Base-by-base conservation (phyloP, 2,329 filamentous ascomycete genomes). In the Venturiaceae sp. region DNA sequence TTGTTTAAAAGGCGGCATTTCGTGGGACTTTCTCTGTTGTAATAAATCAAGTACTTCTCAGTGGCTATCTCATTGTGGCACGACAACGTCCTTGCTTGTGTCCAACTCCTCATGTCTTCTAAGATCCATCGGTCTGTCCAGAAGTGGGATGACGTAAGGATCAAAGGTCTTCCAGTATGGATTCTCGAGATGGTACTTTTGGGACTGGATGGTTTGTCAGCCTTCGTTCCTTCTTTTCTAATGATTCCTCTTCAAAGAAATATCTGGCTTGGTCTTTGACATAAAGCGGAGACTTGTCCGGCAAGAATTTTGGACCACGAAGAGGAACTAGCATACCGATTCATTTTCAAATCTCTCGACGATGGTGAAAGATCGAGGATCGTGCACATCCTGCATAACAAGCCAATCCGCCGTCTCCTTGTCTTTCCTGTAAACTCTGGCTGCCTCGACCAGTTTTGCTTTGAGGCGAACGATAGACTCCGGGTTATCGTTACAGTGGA, bases 141-240 rank as follows among this genome's bases (percentile, higher is more conserved):
- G 72, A 60, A 90, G 68, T 2, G 86, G 87, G 53, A 83, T 76
- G 32, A 90, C 86, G 65, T 88, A 89, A 5, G 85, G 84, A 68
- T 89, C 86, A 65, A 90, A 89, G 0, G 86, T 88, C 75, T 87
- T 80, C 84, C 84, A 88, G 76, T 88, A 88, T 0, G 85, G 85
- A 71, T 88, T 88, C 66, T 74, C 71, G 7, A 77, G 69, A 60
- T 78, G 74, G 64, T 75, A 76, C 60, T 74, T 72, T 57, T 74
- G 72, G 30, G 64, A 68, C 71, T 50, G 28, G 44, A 19, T 56
- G 36, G 61, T 56, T 37, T 39, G 55, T 64, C 16, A 62, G 53
- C 53, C 56, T 9, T 55, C 11, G 6, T 4, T 19, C 11, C 53
- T 28, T 36, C 6, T 57, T 5, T 14, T 23, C 5, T n/a, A n/a